Conservation (phyloP, 768 basidiomycete species). For the Termitomyces sp. region DNA sequence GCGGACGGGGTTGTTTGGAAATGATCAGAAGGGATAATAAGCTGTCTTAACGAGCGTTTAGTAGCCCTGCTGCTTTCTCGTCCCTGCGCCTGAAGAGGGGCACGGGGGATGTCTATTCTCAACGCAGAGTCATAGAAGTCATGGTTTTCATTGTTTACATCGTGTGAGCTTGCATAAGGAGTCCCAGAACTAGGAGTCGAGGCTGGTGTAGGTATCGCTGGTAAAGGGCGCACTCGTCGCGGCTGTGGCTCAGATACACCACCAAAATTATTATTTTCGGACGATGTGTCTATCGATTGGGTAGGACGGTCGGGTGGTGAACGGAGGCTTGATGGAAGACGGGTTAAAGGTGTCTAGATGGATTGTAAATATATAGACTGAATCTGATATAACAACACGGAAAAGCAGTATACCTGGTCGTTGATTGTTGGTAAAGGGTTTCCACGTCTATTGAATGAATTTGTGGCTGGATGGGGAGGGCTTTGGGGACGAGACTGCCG, state of each 20-base stretch:
- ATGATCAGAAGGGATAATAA: background rate
- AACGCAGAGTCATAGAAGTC: constrained; percentile 9
- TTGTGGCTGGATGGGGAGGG: constrained; percentile 1
- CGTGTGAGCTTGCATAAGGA: constrained; percentile 5
- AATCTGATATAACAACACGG: background rate
- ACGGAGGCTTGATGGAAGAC: background rate
- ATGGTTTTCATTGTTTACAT: constrained; percentile 12
- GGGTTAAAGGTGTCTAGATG: background rate
- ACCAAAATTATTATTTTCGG: constrained; percentile 1
- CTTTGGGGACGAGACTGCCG: background rate
- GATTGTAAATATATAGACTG: background rate
- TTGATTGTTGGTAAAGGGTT: constrained; percentile 7
- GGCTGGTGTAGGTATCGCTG: constrained; percentile 17
- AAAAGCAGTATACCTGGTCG: constrained; percentile 11
- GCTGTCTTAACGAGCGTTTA: background rate
- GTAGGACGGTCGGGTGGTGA: constrained; percentile 6
- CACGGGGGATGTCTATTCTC: background rate
- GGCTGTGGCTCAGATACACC: constrained; percentile 10
- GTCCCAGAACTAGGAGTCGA: constrained; percentile 6
- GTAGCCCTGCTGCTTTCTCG: background rate
- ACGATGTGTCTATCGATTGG: constrained; percentile 5
- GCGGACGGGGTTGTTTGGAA: background rate
- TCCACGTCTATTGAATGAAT: background rate
- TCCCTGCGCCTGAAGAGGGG: background rate
- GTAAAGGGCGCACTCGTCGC: constrained; percentile 16